Evolutionary conservation across 2,329 filamentous ascomycete species (phyloP).

Genomic region (Tolypocladium amazonense): DNA sequence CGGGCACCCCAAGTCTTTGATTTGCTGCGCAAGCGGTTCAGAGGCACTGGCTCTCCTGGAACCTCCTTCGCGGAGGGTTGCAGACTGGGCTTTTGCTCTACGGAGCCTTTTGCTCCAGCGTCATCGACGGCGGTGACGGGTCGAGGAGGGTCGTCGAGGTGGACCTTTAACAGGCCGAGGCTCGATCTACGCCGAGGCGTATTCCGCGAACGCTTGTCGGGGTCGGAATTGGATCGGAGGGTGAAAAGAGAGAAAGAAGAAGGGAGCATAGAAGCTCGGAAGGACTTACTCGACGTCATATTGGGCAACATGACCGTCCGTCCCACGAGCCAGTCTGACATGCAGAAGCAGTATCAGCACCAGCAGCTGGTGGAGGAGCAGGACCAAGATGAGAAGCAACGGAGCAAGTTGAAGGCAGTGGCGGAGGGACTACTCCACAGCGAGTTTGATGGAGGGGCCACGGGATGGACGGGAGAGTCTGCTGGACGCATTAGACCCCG

Average conservation of each 20-base stretch:
- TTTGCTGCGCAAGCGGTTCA: slow-evolving; percentile 15
- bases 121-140: neutral
- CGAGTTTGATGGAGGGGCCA: neutral
- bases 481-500: neutral
- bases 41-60: slow-evolving; percentile 9
- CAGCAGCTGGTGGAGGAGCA: neutral
- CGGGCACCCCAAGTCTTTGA: slow-evolving; percentile 25
- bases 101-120: neutral
- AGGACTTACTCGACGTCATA: slow-evolving; percentile 37
- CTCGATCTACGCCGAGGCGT: slow-evolving; percentile 3
- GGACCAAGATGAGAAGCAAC: neutral
- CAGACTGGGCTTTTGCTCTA: neutral
- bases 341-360: slow-evolving; percentile 10
- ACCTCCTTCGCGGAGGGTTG: neutral
- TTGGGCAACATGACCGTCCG: slow-evolving; percentile 22
- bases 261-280: slow-evolving; percentile 25
- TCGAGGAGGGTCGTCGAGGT: neutral
- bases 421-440: neutral
- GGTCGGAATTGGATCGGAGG: slow-evolving; percentile 17
- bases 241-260: slow-evolving; percentile 25
- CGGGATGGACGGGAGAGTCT: neutral
- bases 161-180: neutral
- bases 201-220: slow-evolving; percentile 7
- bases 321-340: slow-evolving; percentile 13
- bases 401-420: neutral